phyloP scores from a whole-genome alignment of 1,139 yeast species.

The Taphrina confusa region DNA sequence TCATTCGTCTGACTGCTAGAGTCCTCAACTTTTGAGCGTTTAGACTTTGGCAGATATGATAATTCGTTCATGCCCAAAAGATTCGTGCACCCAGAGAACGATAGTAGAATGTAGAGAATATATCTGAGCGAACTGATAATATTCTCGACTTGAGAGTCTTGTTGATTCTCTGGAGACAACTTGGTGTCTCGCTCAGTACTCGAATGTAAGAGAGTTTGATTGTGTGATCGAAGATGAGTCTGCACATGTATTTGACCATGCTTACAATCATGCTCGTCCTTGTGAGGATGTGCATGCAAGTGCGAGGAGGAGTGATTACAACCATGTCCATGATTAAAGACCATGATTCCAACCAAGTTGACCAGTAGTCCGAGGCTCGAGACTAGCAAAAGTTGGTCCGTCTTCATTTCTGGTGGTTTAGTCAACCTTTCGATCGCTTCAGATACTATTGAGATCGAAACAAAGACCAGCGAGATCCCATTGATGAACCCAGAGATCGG shows the following conservation, averaged over 20 bases:
- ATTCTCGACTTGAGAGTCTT: too few relatives aligned
- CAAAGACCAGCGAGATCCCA: conserved; percentile 82
- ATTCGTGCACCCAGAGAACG: neutral
- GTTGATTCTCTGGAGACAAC: too few relatives aligned
- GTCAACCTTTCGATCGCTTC: conserved; percentile 82
- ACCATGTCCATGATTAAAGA: conserved; percentile 77
- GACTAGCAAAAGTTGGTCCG: conserved; percentile 83
- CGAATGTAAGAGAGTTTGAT: too few relatives aligned
- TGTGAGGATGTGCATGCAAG: conserved; percentile 44
- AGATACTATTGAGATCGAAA: conserved; percentile 80
- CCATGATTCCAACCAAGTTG: conserved; percentile 87
- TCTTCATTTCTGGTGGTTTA: conserved; percentile 73
- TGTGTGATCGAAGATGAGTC: too few relatives aligned
- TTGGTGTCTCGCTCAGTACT: neutral
- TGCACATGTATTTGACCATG: conserved; percentile 5
- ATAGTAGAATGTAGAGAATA: neutral
- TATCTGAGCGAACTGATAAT: neutral
- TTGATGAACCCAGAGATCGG: conserved; percentile 93
- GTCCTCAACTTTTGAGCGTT: too few relatives aligned
- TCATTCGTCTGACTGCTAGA: too few relatives aligned
- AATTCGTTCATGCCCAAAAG: neutral
- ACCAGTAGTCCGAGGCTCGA: conserved; percentile 81
- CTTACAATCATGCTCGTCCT: conserved; percentile 42
- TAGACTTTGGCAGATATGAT: too few relatives aligned
- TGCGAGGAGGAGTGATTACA: conserved; percentile 46